A percentile compares a stretch with the other conserved stretches of the same genome.
Evolutionary conservation across 768 basidiomycete species (phyloP).

Genomic region (Suillus subalutaceus): DNA sequence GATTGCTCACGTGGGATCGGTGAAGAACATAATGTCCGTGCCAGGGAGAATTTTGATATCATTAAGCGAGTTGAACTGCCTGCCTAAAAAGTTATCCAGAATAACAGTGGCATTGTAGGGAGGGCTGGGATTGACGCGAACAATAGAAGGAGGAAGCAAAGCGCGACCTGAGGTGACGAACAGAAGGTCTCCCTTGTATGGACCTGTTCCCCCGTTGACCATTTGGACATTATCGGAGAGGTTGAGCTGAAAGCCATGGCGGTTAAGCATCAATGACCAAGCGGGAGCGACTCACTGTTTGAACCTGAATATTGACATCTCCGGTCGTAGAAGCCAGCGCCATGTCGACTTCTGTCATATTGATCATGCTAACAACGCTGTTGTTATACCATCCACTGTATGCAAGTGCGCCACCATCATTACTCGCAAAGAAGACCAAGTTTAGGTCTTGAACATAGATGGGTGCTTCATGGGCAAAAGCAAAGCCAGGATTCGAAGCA

Average conservation of each 20-base stretch:
- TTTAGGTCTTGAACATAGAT: constrained; percentile 61
- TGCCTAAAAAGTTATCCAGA: constrained; percentile 77
- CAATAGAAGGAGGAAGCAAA: constrained; percentile 59
- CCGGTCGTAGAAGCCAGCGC: constrained; percentile 42
- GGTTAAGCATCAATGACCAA: constrained; percentile 5
- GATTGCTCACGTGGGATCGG: constrained; percentile 60
- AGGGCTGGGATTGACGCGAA: constrained; percentile 61
- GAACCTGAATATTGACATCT: constrained; percentile 52
- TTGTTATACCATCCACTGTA: constrained; percentile 66
- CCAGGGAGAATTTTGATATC: constrained; percentile 74
- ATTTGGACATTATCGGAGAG: constrained; percentile 63
- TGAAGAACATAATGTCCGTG: constrained; percentile 73
- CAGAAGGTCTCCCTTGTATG: constrained; percentile 59
- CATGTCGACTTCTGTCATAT: constrained; percentile 53
- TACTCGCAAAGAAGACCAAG: constrained; percentile 73
- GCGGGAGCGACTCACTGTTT: constrained; percentile 31
- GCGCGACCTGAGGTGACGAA: constrained; percentile 71
- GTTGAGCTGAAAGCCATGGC: constrained; percentile 46
- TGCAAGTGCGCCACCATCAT: constrained; percentile 64
- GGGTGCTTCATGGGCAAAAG: constrained; percentile 76
- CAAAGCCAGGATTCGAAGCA: constrained; percentile 60
- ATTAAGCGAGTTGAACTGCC: constrained; percentile 83
- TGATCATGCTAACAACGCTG: constrained; percentile 65
- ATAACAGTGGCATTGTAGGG: constrained; percentile 72
- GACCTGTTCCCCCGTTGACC: constrained; percentile 74